Percentiles rank a stretch among this genome's conserved stretches.
These are phyloP conservation scores for Dittrichia graveolens DNA, from an alignment of 129 eudicot genomes.

Conservation along the genomic window DNA sequence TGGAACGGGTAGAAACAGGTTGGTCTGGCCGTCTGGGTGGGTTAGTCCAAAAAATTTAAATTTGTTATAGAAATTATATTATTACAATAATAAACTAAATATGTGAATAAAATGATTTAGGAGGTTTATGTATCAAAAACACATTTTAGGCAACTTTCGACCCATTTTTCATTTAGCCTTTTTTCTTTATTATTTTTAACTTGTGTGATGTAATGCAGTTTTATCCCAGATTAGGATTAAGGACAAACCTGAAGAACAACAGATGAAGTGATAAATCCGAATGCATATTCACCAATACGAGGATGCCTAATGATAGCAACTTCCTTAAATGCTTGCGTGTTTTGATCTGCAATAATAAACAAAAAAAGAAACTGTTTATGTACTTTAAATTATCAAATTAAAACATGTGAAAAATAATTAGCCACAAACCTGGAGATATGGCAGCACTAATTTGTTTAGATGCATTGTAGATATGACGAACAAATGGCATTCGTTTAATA, in stretches of 20 bases:
- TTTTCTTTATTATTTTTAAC: background rate
- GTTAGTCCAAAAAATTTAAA: too few relatives aligned
- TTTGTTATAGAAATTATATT: too few relatives aligned
- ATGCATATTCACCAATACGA: constrained; percentile 91
- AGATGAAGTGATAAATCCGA: constrained; percentile 88
- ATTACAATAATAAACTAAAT: too few relatives aligned
- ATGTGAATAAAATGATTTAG: too few relatives aligned
- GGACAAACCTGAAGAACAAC: constrained; percentile 64
- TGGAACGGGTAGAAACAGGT: too few relatives aligned
- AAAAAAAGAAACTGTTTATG: background rate
- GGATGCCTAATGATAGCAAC: constrained; percentile 95
- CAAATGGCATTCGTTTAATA: constrained; percentile 83
- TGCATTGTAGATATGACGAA: constrained; percentile 79
- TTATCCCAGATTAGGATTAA: constrained; percentile 9
- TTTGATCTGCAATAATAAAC: constrained; percentile 56
- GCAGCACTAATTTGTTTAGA: constrained; percentile 88
- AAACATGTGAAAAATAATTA: background rate
- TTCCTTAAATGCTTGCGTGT: constrained; percentile 84
- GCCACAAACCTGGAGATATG: constrained; percentile 71
- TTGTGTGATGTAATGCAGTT: background rate
- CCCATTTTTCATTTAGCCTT: background rate
- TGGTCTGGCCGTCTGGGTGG: too few relatives aligned
- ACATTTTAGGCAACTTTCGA: background rate
- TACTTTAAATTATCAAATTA: background rate
- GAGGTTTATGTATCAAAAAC: too few relatives aligned